These are phyloP conservation scores for Salix brachista DNA, from an alignment of 345 rosid species.

Conservation along the genomic window DNA sequence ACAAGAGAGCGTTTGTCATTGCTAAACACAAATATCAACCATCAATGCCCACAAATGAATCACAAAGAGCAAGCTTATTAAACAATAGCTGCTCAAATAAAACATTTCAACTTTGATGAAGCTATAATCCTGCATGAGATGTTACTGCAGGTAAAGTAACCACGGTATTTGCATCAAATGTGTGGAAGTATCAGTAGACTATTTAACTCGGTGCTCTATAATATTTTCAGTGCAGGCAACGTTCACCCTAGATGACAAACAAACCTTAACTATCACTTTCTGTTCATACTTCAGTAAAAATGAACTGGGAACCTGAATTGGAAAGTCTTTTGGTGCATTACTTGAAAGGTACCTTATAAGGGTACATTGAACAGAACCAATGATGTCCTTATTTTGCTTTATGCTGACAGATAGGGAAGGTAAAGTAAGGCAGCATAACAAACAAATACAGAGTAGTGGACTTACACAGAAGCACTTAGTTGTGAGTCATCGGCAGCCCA, in stretches of 20 bases:
- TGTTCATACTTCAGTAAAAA: not conserved
- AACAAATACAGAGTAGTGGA: not conserved
- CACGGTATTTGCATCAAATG: not conserved
- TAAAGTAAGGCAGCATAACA: not conserved
- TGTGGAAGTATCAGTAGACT: not conserved
- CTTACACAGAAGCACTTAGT: conserved; percentile 59
- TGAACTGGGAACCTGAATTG: not conserved
- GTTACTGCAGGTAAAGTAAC: conserved; percentile 1
- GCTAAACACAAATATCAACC: conserved; percentile 65
- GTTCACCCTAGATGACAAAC: not conserved
- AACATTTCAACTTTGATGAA: conserved; percentile 22
- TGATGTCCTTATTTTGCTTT: not conserved
- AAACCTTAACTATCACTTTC: not conserved
- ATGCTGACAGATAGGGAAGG: not conserved
- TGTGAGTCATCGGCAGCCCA: conserved; percentile 92
- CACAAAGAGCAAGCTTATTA: conserved; percentile 20
- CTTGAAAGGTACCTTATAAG: not conserved
- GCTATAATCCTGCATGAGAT: conserved; percentile 7
- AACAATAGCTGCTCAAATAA: conserved; percentile 9
- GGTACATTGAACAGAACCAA: not conserved
- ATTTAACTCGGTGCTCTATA: not conserved
- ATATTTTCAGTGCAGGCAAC: not conserved
- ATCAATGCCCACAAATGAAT: conserved; percentile 33
- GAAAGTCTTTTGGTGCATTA: not conserved
- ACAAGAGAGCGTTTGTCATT: conserved; percentile 73